phyloP scores from a whole-genome alignment of 1,139 yeast species.

The Protomyces pachydermus region DNA sequence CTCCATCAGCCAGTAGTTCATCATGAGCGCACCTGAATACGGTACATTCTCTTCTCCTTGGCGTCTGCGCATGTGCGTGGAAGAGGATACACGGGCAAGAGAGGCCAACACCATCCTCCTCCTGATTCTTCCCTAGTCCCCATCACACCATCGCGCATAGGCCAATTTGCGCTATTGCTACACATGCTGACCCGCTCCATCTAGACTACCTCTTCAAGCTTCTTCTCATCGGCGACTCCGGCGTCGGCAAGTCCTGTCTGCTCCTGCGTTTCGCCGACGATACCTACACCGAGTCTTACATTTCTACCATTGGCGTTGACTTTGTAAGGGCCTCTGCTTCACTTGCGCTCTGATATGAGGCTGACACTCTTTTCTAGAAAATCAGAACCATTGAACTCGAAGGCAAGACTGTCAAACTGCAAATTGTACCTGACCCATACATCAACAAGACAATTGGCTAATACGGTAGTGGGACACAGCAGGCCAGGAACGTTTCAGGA shows the following conservation, averaged over 20 bases:
- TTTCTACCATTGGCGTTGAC: constrained; percentile 96
- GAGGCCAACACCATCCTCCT: no score
- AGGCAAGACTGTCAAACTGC: constrained; percentile 94
- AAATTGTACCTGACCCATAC: constrained; percentile 46
- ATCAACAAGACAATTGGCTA: no score
- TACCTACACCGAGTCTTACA: constrained; percentile 93
- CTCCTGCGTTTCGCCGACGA: constrained; percentile 94
- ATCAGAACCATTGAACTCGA: constrained; percentile 94
- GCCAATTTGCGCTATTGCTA: no score
- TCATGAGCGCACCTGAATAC: constrained; percentile 1
- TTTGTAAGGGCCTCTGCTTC: constrained; percentile 43
- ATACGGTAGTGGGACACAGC: constrained; percentile 84
- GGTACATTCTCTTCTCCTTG: neutral
- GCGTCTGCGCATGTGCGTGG: no score
- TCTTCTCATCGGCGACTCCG: constrained; percentile 78
- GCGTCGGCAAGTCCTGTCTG: constrained; percentile 95
- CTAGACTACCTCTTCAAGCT: constrained; percentile 80
- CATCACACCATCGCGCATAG: no score
- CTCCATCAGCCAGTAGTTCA: neutral
- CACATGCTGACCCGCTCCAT: neutral
- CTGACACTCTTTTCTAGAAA: constrained; percentile 42
- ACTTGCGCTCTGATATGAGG: neutral
- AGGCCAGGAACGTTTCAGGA: constrained; percentile 96
- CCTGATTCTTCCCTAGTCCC: no score
- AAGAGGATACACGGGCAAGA: no score